Evolutionary conservation across 176 grass and related monocot genomes (phyloP).

Genomic region (Aechmea fasciata): DNA sequence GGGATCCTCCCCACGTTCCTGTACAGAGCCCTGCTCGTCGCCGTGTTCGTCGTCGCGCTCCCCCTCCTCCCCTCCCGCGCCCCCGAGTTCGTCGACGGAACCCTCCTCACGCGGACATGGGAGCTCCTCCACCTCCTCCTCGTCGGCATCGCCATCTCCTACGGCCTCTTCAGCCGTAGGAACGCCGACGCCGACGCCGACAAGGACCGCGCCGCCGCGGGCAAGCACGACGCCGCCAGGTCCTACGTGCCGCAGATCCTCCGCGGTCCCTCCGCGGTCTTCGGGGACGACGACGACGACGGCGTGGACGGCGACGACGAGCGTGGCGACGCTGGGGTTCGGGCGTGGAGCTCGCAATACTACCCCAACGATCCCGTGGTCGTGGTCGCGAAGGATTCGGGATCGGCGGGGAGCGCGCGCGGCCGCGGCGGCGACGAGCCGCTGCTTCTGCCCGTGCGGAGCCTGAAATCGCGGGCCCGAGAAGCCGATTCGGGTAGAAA

Average conservation of each 20-base stretch:
- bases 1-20: slow-evolving; percentile 24
- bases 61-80: slow-evolving; percentile 48
- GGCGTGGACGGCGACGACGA: background rate
- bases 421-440: slow-evolving; percentile 25
- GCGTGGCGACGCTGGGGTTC: slow-evolving; percentile 14
- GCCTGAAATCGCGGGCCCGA: slow-evolving; percentile 31
- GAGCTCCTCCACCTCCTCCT: slow-evolving; percentile 85
- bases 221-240: slow-evolving; percentile 31
- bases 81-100: slow-evolving; percentile 33
- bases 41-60: slow-evolving; percentile 44
- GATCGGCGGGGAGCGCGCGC: background rate
- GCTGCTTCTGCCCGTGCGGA: slow-evolving; percentile 46
- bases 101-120: slow-evolving; percentile 61
- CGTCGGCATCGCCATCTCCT: slow-evolving; percentile 76
- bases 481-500: slow-evolving; percentile 4
- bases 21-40: slow-evolving; percentile 41
- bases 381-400: slow-evolving; percentile 17
- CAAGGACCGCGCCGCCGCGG: slow-evolving; percentile 8
- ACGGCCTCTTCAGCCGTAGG: slow-evolving; percentile 81
- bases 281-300: slow-evolving; percentile 37
- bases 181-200: slow-evolving; percentile 34
- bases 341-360: slow-evolving; percentile 58
- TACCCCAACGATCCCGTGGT: slow-evolving; percentile 31
- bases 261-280: slow-evolving; percentile 29
- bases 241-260: slow-evolving; percentile 58